Percentiles rank a stretch among this genome's conserved stretches.
These are phyloP conservation scores for Triticum urartu DNA, from an alignment of 176 grass and related monocot genomes.

Conservation along the genomic window DNA sequence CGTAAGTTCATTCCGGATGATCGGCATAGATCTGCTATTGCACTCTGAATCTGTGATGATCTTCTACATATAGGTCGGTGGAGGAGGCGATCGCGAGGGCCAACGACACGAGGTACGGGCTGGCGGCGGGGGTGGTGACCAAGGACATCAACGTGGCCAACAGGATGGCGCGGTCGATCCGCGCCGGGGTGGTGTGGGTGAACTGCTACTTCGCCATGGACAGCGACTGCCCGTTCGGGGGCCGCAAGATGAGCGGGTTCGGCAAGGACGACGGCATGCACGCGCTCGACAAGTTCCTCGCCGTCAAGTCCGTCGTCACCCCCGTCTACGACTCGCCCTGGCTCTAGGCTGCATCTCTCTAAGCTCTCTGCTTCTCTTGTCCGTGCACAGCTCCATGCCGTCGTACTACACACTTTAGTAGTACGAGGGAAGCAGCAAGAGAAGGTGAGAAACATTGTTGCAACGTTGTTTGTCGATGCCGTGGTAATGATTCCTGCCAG, in stretches of 20 bases:
- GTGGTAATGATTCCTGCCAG: too few relatives aligned
- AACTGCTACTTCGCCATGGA: conserved; percentile 66
- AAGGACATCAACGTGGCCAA: conserved; percentile 61
- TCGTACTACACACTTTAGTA: background rate
- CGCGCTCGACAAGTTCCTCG: conserved; percentile 70
- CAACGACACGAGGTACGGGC: conserved; percentile 57
- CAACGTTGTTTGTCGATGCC: background rate
- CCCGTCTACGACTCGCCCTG: conserved; percentile 60
- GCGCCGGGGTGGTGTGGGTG: conserved; percentile 68
- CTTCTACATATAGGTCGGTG: background rate
- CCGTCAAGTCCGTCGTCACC: conserved; percentile 62
- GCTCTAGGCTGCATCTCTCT: conserved; percentile 27
- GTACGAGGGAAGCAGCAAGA: background rate
- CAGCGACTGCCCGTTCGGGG: conserved; percentile 54
- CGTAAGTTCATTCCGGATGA: conserved; percentile 7
- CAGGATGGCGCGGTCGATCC: conserved; percentile 56
- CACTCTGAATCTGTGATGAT: background rate
- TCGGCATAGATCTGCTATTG: too few relatives aligned
- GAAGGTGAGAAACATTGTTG: background rate
- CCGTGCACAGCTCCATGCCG: background rate
- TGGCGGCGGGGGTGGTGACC: conserved; percentile 54
- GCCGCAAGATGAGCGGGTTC: conserved; percentile 71
- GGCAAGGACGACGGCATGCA: conserved; percentile 71
- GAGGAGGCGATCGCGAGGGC: conserved; percentile 66
- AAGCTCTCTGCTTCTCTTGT: background rate